phyloP scores from a whole-genome alignment of 352 stramenopile genomes.

The Phytophthora crassamura region DNA sequence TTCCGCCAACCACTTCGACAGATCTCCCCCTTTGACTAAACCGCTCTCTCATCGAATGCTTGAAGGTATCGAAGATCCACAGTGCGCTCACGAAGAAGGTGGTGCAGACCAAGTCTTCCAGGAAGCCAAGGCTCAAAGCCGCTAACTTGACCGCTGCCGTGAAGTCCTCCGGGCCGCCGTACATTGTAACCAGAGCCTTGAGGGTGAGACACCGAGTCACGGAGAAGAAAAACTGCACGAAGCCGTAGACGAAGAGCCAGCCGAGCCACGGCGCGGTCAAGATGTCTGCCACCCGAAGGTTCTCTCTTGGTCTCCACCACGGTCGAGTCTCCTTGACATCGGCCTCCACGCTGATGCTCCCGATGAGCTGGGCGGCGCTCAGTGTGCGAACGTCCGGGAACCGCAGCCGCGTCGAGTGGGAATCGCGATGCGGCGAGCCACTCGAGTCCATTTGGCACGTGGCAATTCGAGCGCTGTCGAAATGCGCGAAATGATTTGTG shows the following conservation, averaged over 20 bases:
- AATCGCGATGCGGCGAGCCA: background rate
- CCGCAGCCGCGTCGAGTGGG: constrained; percentile 3
- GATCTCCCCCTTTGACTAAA: too few species aligned
- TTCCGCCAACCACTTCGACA: too few species aligned
- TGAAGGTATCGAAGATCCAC: constrained; percentile 1
- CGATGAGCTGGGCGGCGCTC: background rate
- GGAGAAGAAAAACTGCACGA: constrained; percentile 11
- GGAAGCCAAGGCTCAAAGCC: constrained; percentile 4
- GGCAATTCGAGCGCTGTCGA: too few species aligned
- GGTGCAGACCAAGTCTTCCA: constrained; percentile 13
- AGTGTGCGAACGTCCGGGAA: constrained; percentile 7
- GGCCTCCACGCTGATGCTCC: background rate
- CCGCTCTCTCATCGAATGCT: too few species aligned
- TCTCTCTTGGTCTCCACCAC: background rate
- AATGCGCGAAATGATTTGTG: too few species aligned
- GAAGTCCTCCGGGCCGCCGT: background rate
- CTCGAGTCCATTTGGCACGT: background rate
- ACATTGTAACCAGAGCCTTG: constrained; percentile 7
- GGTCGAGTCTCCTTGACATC: background rate
- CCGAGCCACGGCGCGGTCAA: constrained; percentile 7
- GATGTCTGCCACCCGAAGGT: background rate
- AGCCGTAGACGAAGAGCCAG: constrained; percentile 15
- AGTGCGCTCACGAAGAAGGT: constrained; percentile 4
- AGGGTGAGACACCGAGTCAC: constrained; percentile 3
- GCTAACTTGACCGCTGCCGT: constrained; percentile 2